Conservation (phyloP, 352 stramenopile genomes). For the Phytophthora quininea region DNA sequence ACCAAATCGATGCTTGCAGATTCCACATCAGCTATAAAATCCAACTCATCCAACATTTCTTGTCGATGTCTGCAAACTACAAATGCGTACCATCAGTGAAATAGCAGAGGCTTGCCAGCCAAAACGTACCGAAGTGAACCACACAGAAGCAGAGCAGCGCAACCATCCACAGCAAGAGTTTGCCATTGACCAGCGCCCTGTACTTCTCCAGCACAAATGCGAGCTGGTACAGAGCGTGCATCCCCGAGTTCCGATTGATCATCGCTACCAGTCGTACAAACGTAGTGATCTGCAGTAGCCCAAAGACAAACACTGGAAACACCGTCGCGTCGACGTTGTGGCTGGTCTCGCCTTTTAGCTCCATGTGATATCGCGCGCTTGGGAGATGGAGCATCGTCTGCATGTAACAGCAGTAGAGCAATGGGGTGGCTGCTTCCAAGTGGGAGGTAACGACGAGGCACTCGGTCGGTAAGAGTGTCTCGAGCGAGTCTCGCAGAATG, state of each 20-base stretch:
- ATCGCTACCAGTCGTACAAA: conserved; percentile 6
- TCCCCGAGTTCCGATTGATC: conserved; percentile 3
- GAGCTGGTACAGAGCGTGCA: conserved; percentile 20
- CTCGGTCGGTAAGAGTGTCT: conserved; percentile 23
- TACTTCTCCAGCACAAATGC: conserved; percentile 28
- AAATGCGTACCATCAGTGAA: not conserved
- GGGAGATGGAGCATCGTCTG: conserved; percentile 10
- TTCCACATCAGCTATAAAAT: too few species aligned
- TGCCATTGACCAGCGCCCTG: conserved; percentile 12
- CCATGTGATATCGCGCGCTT: not conserved
- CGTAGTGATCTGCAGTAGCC: conserved; percentile 13
- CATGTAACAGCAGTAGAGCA: conserved; percentile 15
- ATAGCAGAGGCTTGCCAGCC: not conserved
- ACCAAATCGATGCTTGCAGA: too few species aligned
- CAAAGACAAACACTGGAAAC: conserved; percentile 12
- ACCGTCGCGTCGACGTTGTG: not conserved
- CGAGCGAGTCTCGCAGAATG: not conserved
- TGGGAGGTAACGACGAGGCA: conserved; percentile 35
- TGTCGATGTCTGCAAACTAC: too few species aligned
- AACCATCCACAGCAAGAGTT: conserved; percentile 23
- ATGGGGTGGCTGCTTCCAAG: conserved; percentile 33
- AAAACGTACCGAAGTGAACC: conserved; percentile 11
- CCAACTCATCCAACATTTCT: not conserved
- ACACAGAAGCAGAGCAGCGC: conserved; percentile 3
- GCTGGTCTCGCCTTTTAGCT: not conserved